Base-by-base conservation (phyloP, 768 basidiomycete species). In the Xerocomus potaroensis region DNA sequence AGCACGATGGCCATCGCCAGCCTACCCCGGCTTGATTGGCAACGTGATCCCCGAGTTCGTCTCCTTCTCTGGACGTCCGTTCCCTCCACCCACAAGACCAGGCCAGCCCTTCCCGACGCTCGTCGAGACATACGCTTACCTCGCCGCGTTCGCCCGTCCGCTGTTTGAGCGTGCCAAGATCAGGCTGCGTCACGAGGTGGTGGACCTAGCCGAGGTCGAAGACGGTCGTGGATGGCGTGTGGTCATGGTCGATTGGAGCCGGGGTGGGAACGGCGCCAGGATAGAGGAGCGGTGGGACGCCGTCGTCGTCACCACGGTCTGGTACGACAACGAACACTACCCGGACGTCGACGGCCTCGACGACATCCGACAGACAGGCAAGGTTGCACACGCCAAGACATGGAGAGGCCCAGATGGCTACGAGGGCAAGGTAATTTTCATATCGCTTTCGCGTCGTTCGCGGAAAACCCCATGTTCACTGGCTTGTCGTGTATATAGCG, bases 1-100 rank as follows among this genome's bases (percentile, higher is more conserved):
- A 37, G 38, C 21, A 42, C 39, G 47, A 19, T 78, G 76, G 78
- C 64, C 70, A 0, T 72, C 75, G 7, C 73, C 76, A 1, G 73
- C 75, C 0, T 79, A 79, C 45, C 69, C 68, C 16, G 70, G 62
- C 5, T 55, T 79, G 41, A 69, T 79, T 31, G 76, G 77, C 19
- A 78, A 79, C 44, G 72, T 78, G 47, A 64, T 76, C 3, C 72
- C 77, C 0, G 70, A 76, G 35, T 62, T 63, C 23, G 47, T 67
- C 7, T 55, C 60, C 15, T 66, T 70, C 45, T 67, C 68, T 14
- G 52, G 52, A 18, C 8, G 45, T 18, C 60, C 61, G 9, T 69
- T 69, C 32, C 65, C 67, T 15, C 39, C 48, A 5, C 62, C 60
- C 5, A 32, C 52, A 3, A 49, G 52, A 18, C 27, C 36, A 8